Percentiles rank a stretch among this genome's conserved stretches.
phyloP scores from a whole-genome alignment of 352 stramenopile genomes.

The Pythium biforme region DNA sequence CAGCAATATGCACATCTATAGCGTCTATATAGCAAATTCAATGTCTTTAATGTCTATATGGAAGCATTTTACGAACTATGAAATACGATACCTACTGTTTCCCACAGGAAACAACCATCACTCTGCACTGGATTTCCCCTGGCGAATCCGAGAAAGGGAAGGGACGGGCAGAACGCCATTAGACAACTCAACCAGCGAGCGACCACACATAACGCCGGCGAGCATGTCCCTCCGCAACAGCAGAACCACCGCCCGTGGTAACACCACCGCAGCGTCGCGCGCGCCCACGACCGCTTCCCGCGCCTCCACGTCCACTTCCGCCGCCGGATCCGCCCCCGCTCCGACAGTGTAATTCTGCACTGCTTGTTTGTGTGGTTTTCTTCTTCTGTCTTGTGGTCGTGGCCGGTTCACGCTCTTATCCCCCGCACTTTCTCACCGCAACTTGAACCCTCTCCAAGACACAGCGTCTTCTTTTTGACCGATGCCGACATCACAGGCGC shows the following conservation, averaged over 20 bases:
- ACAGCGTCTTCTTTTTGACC: not conserved
- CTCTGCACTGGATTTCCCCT: not conserved
- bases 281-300: not conserved
- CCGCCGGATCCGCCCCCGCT: not conserved
- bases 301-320: not conserved
- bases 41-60: not conserved
- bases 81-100: conserved; percentile 1
- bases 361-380: not conserved
- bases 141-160: too few species aligned
- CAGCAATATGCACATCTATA: not conserved
- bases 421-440: not conserved
- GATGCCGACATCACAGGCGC: not conserved
- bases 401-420: not conserved
- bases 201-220: too few species aligned
- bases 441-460: not conserved
- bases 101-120: conserved; percentile 1
- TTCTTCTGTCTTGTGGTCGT: not conserved
- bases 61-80: not conserved
- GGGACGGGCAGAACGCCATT: too few species aligned
- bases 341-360: conserved; percentile 1
- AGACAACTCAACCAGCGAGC: too few species aligned
- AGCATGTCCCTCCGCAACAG: too few species aligned
- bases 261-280: too few species aligned
- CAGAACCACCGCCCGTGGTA: too few species aligned
- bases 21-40: not conserved